Conservation (phyloP, 2,329 filamentous ascomycete species). For the Fusarium nematophilum region DNA sequence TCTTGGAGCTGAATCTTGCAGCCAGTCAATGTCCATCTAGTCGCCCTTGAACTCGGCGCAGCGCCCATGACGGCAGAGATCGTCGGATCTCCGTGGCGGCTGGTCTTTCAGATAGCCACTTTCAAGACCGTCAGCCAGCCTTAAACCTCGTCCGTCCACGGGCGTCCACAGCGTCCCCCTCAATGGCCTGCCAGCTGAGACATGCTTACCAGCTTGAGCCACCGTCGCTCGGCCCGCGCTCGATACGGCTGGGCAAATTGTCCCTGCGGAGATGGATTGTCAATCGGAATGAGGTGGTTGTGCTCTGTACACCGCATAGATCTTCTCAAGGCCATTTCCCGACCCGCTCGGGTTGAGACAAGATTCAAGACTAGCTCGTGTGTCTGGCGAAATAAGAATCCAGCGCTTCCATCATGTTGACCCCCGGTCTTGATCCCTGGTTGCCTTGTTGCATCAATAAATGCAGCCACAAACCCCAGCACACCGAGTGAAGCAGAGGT, state of each 20-base stretch:
- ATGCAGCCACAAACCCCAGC: conserved; percentile 7
- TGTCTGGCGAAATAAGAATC: conserved; percentile 20
- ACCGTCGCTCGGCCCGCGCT: conserved; percentile 15
- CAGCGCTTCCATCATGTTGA: too few species aligned
- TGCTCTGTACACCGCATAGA: background rate
- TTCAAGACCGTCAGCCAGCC: background rate
- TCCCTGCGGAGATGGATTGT: conserved; percentile 14
- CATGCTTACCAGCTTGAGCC: conserved; percentile 30
- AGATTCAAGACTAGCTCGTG: conserved; percentile 1
- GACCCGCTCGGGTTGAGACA: conserved; percentile 25
- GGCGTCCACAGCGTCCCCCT: conserved; percentile 18
- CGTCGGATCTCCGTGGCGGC: conserved; percentile 16
- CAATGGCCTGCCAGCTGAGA: conserved; percentile 28
- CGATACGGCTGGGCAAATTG: conserved; percentile 10
- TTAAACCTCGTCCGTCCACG: conserved; percentile 6
- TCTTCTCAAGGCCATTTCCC: conserved; percentile 1
- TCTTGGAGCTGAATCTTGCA: conserved; percentile 13
- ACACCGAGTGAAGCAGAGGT: background rate
- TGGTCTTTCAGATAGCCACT: conserved; percentile 23
- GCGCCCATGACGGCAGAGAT: conserved; percentile 27
- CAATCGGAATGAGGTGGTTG: conserved; percentile 21
- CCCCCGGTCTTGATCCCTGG: background rate
- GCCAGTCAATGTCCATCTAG: conserved; percentile 12
- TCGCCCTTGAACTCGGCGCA: background rate
- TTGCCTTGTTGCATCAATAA: background rate